phyloP scores from a whole-genome alignment of 2,329 filamentous ascomycete genomes.

The Teratosphaeria gauchensis region DNA sequence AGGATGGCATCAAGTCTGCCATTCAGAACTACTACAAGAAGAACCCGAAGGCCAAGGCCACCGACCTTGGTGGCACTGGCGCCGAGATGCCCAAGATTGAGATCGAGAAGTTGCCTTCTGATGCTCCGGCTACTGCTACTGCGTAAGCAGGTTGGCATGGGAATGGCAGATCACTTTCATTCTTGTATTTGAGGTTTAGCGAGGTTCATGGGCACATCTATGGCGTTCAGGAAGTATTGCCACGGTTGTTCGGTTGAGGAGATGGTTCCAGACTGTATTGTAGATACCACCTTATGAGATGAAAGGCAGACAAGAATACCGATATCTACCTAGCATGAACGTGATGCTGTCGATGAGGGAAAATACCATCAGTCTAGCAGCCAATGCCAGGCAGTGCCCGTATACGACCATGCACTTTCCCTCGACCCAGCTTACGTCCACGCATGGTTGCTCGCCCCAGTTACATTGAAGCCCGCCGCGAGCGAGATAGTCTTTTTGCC shows the following conservation, averaged over 20 bases:
- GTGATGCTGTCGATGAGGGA: too few relatives aligned
- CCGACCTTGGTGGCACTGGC: conserved; percentile 67
- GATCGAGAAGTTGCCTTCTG: conserved; percentile 42
- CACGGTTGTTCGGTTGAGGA: background rate
- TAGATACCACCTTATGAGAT: background rate
- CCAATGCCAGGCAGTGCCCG: too few relatives aligned
- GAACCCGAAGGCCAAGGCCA: conserved; percentile 66
- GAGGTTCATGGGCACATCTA: background rate
- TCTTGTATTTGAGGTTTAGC: conserved; percentile 3
- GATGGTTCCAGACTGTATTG: background rate
- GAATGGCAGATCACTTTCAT: background rate
- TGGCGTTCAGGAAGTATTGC: background rate
- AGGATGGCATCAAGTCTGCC: conserved; percentile 86
- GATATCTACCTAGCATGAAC: background rate
- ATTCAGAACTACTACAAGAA: conserved; percentile 88
- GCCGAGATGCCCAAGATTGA: conserved; percentile 58
- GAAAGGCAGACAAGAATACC: background rate
- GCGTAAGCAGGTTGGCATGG: background rate
- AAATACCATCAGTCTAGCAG: too few relatives aligned
- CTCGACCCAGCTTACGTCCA: background rate
- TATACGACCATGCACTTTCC: too few relatives aligned
- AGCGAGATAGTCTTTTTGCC: background rate
- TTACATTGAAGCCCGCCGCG: too few relatives aligned
- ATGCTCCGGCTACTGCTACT: conserved; percentile 10
- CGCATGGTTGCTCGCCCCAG: too few relatives aligned